These are phyloP conservation scores for Cyberlindnera euphorbiiphila DNA, from an alignment of 805 yeast genomes.

Conservation along the genomic window DNA sequence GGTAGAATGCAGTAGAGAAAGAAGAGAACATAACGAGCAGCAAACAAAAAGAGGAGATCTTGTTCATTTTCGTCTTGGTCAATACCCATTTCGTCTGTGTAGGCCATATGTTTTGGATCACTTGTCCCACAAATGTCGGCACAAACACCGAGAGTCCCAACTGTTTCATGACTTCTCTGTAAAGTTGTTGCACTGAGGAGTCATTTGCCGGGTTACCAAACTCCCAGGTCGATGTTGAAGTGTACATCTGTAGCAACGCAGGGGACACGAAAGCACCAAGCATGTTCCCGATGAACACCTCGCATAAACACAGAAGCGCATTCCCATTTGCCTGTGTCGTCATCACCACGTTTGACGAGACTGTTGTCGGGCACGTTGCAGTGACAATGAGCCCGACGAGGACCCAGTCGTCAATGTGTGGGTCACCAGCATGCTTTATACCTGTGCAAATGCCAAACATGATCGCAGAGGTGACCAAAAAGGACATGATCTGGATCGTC, in stretches of 20 bases:
- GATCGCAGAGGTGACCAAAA: conserved; percentile 65
- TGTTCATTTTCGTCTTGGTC: conserved; percentile 54
- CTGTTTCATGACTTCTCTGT: conserved; percentile 80
- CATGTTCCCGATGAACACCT: conserved; percentile 80
- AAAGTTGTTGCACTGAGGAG: conserved; percentile 50
- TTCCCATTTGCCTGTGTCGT: conserved; percentile 83
- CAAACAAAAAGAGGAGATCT: conserved; percentile 79
- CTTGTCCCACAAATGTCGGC: conserved; percentile 87
- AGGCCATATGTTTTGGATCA: conserved; percentile 67
- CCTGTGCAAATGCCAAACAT: conserved; percentile 73
- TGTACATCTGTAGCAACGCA: conserved; percentile 72
- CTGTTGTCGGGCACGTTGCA: conserved; percentile 88
- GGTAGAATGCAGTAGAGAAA: conserved; percentile 84
- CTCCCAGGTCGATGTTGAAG: conserved; percentile 49
- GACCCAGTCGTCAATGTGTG: conserved; percentile 68
- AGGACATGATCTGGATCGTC: conserved; percentile 62
- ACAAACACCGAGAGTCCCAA: conserved; percentile 79
- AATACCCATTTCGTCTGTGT: conserved; percentile 58
- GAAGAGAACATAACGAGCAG: conserved; percentile 73
- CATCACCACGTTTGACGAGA: conserved; percentile 90
- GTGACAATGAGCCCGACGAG: conserved; percentile 79
- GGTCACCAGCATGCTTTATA: conserved; percentile 53
- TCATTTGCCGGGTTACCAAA: conserved; percentile 79
- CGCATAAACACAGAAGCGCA: conserved; percentile 71
- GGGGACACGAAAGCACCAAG: conserved; percentile 88